Conservation (phyloP, 805 yeast genomes). For the Nakazawaea siamensis region DNA sequence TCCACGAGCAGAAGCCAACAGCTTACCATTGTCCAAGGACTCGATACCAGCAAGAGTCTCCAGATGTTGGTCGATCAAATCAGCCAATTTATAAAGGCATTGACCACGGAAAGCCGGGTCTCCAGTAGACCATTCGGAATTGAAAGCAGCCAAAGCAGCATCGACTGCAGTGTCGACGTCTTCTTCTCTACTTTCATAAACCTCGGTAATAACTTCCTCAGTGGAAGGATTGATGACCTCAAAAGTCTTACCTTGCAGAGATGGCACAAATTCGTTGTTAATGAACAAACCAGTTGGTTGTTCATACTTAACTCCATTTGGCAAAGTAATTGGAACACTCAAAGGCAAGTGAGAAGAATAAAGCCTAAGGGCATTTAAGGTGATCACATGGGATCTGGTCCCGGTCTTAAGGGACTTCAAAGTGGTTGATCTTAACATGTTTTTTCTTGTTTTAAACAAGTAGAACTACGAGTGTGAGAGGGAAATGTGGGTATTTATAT, state of each 20-base stretch:
- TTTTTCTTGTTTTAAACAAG: too few species aligned
- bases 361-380: constrained; percentile 3
- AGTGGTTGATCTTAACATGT: constrained; percentile 4
- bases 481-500: too few species aligned
- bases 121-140: constrained; percentile 56
- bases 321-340: constrained; percentile 20
- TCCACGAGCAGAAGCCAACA: constrained; percentile 59
- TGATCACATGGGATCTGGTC: background rate
- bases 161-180: constrained; percentile 82
- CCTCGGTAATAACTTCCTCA: constrained; percentile 59
- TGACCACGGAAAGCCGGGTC: constrained; percentile 65
- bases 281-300: constrained; percentile 54
- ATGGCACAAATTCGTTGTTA: constrained; percentile 51
- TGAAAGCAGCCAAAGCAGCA: constrained; percentile 76
- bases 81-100: constrained; percentile 65
- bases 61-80: constrained; percentile 61
- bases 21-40: constrained; percentile 85
- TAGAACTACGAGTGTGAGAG: too few species aligned
- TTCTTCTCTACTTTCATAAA: constrained; percentile 67
- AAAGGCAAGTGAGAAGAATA: constrained; percentile 10
- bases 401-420: constrained; percentile 1
- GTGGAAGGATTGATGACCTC: constrained; percentile 61
- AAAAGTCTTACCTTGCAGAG: constrained; percentile 49
- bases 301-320: constrained; percentile 21
- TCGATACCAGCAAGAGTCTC: constrained; percentile 76